Conservation (phyloP, 2,329 filamentous ascomycete species). For the Macrophomina pseudophaseolina region DNA sequence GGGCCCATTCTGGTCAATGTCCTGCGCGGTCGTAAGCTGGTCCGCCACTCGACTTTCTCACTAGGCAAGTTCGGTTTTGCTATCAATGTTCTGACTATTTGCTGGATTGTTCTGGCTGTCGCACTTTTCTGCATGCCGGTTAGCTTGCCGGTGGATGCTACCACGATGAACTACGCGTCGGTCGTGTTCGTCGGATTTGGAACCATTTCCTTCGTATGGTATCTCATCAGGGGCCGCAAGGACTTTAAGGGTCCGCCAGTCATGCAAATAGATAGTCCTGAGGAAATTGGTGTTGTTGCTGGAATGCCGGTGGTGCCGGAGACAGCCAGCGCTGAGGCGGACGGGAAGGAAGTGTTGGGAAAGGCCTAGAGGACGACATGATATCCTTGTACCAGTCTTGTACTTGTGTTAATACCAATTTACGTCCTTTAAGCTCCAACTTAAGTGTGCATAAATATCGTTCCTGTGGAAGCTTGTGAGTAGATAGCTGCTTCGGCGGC, state of each 20-base stretch:
- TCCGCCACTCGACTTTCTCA: slow-evolving; percentile 70
- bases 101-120: slow-evolving; percentile 72
- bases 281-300: slow-evolving; percentile 40
- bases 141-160: slow-evolving; percentile 47
- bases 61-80: slow-evolving; percentile 70
- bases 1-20: slow-evolving; percentile 76
- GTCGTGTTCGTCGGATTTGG: slow-evolving; percentile 49
- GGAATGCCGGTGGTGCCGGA: slow-evolving; percentile 38
- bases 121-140: slow-evolving; percentile 77
- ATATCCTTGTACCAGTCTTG: neutral
- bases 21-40: slow-evolving; percentile 67
- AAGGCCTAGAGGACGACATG: neutral
- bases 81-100: slow-evolving; percentile 71
- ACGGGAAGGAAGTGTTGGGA: slow-evolving; percentile 3
- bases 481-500: no score
- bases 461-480: neutral
- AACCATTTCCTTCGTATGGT: slow-evolving; percentile 43
- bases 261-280: slow-evolving; percentile 41
- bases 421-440: neutral
- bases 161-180: slow-evolving; percentile 51
- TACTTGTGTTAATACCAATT: slow-evolving; percentile 12
- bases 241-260: slow-evolving; percentile 46
- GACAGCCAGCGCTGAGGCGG: slow-evolving; percentile 11
- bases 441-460: neutral
- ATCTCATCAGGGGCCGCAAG: slow-evolving; percentile 45